Evolutionary conservation across 2,329 filamentous ascomycete genomes (phyloP), one percentile per base, ranked within the genome.

Genomic region (Diaporthe eres): DNA sequence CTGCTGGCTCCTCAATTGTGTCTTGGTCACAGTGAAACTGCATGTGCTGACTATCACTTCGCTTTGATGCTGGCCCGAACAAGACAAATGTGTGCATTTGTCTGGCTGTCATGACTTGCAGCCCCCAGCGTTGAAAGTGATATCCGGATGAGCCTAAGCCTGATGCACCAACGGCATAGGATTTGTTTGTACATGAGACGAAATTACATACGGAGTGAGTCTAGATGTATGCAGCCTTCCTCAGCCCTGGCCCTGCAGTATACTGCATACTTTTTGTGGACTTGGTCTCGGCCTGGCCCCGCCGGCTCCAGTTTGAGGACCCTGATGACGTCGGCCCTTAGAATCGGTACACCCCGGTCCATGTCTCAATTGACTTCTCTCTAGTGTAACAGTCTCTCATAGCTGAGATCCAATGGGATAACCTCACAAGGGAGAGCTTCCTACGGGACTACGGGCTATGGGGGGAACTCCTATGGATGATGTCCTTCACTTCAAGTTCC

Each of bases 321-420:
- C 63, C 28, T 34, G 44, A 67, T 67, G 63, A 67, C 63, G 63
- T 67, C 44, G 63, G 44, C 37, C 12, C 63, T 12, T 12, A 39
- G 19, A 53, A 7, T 9, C n/a, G 63, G 47, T 37, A 39, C 47
- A 19, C 47, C 63, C 61, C 19, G 42, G 61, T 49, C 61, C 61
- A 65, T 65, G 61, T 49, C 39, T 67, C 55, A 9, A n/a, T 22
- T 42, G 22, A 13, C 22, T 19, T 13, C 9, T 22, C 4, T 58
- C 55, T 22, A 19, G 15, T 9, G 15, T 37, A 12, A 39, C 37
- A 39, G 12, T 39, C 37, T 4, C 37, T 13, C 10, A 1, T 39
- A 13, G 37, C 15, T 39, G 12, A 15, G 3, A 4, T 39, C 37
- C 10, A 13, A 13, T 39, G 37, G 37, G 37, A 39, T 39, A 34